A percentile compares a stretch with the other conserved stretches of the same genome.
phyloP scores from a whole-genome alignment of 2,329 filamentous ascomycete genomes.

The Neurospora crassa region DNA sequence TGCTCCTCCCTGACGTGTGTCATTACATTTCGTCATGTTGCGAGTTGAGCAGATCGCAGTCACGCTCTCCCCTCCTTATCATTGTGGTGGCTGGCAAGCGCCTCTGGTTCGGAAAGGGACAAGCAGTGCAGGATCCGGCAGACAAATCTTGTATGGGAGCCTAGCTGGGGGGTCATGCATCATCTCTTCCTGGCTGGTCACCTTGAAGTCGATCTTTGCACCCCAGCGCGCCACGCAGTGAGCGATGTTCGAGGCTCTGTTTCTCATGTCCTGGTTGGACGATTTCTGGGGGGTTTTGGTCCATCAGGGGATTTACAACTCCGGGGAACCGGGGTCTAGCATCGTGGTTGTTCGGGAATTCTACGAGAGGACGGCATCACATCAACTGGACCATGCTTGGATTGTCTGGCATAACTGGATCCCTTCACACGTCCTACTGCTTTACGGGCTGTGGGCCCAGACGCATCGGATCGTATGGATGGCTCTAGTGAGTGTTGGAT shows the following conservation, averaged over 20 bases:
- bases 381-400: neutral
- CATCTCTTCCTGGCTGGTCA: conserved; percentile 18
- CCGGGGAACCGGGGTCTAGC: neutral
- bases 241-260: conserved; percentile 10
- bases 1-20: conserved; percentile 16
- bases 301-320: neutral
- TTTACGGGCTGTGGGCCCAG: neutral
- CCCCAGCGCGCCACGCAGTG: conserved; percentile 20
- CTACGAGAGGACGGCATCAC: neutral
- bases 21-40: conserved; percentile 7
- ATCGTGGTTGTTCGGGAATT: neutral
- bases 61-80: conserved; percentile 10
- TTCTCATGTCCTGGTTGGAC: conserved; percentile 3
- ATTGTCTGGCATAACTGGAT: neutral
- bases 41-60: conserved; percentile 19
- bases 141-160: conserved; percentile 3
- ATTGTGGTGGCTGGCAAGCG: conserved; percentile 21
- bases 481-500: conserved; percentile 11
- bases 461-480: conserved; percentile 4
- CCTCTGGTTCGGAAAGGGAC: conserved; percentile 10
- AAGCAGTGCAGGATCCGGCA: conserved; percentile 12
- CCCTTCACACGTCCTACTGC: neutral
- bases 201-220: conserved; percentile 13
- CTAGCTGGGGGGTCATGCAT: conserved; percentile 11
- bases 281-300: conserved; percentile 4